Base-by-base conservation (phyloP, 352 stramenopile species). In the Saprolegnia parasitica region DNA sequence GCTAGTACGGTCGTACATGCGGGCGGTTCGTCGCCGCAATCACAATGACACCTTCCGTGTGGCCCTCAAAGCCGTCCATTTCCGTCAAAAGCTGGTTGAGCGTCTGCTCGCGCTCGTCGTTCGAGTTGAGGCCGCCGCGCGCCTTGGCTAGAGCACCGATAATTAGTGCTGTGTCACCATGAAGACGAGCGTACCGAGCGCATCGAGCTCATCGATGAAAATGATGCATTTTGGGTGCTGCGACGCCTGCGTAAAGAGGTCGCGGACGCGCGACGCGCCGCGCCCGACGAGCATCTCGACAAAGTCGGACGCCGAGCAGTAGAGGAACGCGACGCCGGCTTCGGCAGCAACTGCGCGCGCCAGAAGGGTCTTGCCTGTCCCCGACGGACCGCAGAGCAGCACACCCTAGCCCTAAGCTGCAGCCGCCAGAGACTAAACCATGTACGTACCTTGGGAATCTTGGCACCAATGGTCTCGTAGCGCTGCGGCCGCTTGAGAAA, bases 201-300 rank as follows among this genome's bases (percentile, higher is more conserved):
- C 93, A 82, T 98, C 96, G 73, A 98, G 97, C 71, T 98, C 96
- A 77, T 98, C 96, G 72, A 99, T 98, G 75, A 99, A 99, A 73
- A 99, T 97, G 72, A 99, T 98, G 72, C 95, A 99, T 29, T 95
- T 95, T 35, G 91, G 72, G 85, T 98, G 77, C 81, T 98, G 95
- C 72, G 93, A 90, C 3, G 94, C 95, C 75, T 98, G 89, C 24
- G 80, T 93, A 77, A 98, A 98, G 29, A 98, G 80, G 60, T 97
- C 89, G 65, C 95, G 86, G 32, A 98, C 93, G 65, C 95, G 89
- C 45, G 90, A 93, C 5, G 95, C 93, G 56, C 96, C 96, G 57
- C 96, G 85, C 61, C 96, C 96, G 5, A 98, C 96, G 39, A 98
- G 93, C 92, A 98, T 97, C 72, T 99, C 96, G 11, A 98, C 92